Base-by-base conservation (phyloP, 2,329 filamentous ascomycete genomes). In the Magnaporthiopsis poae region DNA sequence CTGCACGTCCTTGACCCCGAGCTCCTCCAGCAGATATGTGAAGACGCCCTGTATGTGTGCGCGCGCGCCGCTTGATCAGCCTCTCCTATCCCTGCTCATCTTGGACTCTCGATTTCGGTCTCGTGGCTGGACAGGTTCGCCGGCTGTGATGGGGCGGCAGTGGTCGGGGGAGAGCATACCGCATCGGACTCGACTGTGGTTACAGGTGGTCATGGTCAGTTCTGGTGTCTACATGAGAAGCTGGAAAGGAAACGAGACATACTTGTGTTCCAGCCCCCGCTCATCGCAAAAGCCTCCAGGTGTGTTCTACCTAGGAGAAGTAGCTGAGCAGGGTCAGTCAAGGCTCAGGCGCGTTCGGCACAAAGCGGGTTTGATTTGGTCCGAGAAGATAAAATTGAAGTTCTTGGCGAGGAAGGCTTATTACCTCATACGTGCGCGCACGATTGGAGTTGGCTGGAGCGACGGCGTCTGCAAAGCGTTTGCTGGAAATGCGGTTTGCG, bases 1-100 rank as follows among this genome's bases (percentile, higher is more conserved):
- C 78, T 99, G 95, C 2, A 98, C 92, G 75, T 91, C 88, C 77
- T 93, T 90, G 72, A 96, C 93, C 64, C 95, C 95, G 69, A 99
- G 89, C 73, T 84, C 85, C 71, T 97, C 92, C 75, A 99, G 90
- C 69, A 99, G 87, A 74, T 92, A 96, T 70, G 95, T 99, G 81
- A 99, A 99, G 75, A 99, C 93, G 74, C 95, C 95, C 93, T 86
- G 67, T 12, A 7, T 31, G 31, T 7, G 31, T 31, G 31, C 31
- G 31, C 31, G 36, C 5, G 60, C 65, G 35, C 21, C 13, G 8
- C 21, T n/a, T 56, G 18, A 25, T 56, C 46, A 56, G 46, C 21
- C 21, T 56, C n/a, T 56, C 9, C 18, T 25, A 7, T 25, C 21
- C 9, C 46, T 56, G 18, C 8, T 25, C n/a, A n/a, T 56, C 46